These are phyloP conservation scores for Trichopus zeylanicus DNA, from an alignment of 116 monocot species.

Conservation along the genomic window DNA sequence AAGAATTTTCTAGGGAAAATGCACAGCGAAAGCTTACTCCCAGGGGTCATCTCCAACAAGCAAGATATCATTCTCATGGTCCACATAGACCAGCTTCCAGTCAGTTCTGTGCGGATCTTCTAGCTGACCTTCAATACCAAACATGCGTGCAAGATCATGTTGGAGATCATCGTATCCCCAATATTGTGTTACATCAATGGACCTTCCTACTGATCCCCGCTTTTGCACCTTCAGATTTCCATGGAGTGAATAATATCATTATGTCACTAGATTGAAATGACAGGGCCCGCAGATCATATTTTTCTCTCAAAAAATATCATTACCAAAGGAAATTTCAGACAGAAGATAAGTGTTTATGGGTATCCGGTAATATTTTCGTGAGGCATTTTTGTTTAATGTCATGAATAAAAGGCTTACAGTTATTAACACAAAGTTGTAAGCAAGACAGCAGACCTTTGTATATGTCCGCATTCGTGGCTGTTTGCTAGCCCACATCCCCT, in stretches of 20 bases:
- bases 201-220: conserved; percentile 88
- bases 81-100: conserved; percentile 93
- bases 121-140: conserved; percentile 83
- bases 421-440: neutral
- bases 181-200: conserved; percentile 78
- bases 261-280: too few relatives aligned
- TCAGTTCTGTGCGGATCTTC: conserved; percentile 76
- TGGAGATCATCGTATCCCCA: conserved; percentile 74
- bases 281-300: too few relatives aligned
- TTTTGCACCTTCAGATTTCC: conserved; percentile 64
- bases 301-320: too few relatives aligned
- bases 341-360: too few relatives aligned
- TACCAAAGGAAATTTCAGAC: too few relatives aligned
- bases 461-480: conserved; percentile 65
- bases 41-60: conserved; percentile 96
- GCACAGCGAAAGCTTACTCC: conserved; percentile 53
- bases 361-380: too few relatives aligned
- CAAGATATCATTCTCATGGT: conserved; percentile 90
- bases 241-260: too few relatives aligned
- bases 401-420: neutral
- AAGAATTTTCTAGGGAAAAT: neutral
- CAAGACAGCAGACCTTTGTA: conserved; percentile 66
- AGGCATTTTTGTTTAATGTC: too few relatives aligned
- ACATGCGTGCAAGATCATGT: conserved; percentile 82
- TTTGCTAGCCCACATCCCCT: conserved; percentile 57